These are phyloP conservation scores for Pestalotiopsis sp. DNA, from an alignment of 2,329 filamentous ascomycete genomes.

Conservation along the genomic window DNA sequence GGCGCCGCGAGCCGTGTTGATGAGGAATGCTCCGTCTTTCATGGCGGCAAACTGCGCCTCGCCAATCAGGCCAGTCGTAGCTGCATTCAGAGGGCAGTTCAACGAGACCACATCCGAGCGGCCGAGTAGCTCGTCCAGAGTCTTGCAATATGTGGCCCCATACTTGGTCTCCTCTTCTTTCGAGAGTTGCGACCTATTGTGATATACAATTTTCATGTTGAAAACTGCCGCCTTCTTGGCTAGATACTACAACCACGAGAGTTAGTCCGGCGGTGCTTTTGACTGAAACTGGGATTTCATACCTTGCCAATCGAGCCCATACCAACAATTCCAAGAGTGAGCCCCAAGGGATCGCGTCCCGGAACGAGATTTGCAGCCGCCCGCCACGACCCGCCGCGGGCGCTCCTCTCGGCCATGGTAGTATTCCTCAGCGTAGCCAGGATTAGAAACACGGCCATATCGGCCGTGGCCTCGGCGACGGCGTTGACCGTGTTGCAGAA, in stretches of 20 bases:
- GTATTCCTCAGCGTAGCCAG: slow-evolving; percentile 47
- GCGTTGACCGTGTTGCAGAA: slow-evolving; percentile 59
- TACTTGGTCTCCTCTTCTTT: slow-evolving; percentile 37
- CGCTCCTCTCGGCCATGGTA: slow-evolving; percentile 38
- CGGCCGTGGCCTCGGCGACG: slow-evolving; percentile 54
- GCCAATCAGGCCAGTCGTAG: neutral
- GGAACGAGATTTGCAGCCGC: slow-evolving; percentile 32
- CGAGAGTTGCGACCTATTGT: slow-evolving; percentile 40
- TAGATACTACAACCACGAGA: neutral
- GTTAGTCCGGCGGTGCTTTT: slow-evolving; percentile 19
- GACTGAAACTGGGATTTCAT: slow-evolving; percentile 14
- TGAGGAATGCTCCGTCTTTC: neutral
- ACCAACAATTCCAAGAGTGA: slow-evolving; percentile 50
- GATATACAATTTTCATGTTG: slow-evolving; percentile 37
- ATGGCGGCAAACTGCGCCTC: slow-evolving; percentile 1
- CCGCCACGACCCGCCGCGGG: slow-evolving; percentile 41
- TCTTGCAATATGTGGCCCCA: slow-evolving; percentile 37
- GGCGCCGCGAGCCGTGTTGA: neutral
- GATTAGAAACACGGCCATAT: slow-evolving; percentile 44
- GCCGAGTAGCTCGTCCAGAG: slow-evolving; percentile 42
- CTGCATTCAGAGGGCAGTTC: slow-evolving; percentile 18
- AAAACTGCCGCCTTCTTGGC: neutral
- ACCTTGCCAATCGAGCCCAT: slow-evolving; percentile 51
- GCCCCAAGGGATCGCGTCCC: slow-evolving; percentile 42
- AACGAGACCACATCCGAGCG: slow-evolving; percentile 44